A percentile compares a stretch with the other conserved stretches of the same genome.
phyloP scores from a whole-genome alignment of 768 basidiomycete genomes.

The Royoungia palumana region DNA sequence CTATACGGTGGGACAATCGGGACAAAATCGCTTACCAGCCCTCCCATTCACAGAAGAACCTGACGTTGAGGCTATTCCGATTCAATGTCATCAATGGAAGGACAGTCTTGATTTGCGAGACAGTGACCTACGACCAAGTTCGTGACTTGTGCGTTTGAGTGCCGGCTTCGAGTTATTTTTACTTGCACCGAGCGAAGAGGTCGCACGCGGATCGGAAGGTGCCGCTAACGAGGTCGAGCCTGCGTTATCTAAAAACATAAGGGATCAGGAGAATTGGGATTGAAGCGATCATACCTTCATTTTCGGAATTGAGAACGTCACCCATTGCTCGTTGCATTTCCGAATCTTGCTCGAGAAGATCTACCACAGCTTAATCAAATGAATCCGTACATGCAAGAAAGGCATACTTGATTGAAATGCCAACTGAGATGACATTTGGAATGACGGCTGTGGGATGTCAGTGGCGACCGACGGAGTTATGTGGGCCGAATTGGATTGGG shows the following conservation, averaged over 20 bases:
- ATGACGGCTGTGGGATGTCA: slow-evolving; percentile 50
- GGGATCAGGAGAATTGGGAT: neutral
- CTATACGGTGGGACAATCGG: neutral
- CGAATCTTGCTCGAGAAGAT: slow-evolving; percentile 66
- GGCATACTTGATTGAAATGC: slow-evolving; percentile 55
- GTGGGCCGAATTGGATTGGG: slow-evolving; percentile 39
- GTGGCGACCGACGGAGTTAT: slow-evolving; percentile 47
- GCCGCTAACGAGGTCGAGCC: slow-evolving; percentile 12
- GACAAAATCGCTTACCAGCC: slow-evolving; percentile 23
- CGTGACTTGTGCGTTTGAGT: slow-evolving; percentile 10
- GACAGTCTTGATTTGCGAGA: neutral
- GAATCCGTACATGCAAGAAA: neutral
- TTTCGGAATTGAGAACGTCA: slow-evolving; percentile 52
- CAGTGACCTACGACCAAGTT: slow-evolving; percentile 17
- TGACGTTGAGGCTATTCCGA: slow-evolving; percentile 28
- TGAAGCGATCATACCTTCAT: slow-evolving; percentile 25
- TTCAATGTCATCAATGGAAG: neutral
- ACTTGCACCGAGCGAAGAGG: slow-evolving; percentile 11
- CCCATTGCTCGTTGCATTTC: slow-evolving; percentile 68
- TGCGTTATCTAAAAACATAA: slow-evolving; percentile 1
- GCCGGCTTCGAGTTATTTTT: slow-evolving; percentile 1
- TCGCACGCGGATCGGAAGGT: slow-evolving; percentile 11
- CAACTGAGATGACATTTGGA: slow-evolving; percentile 53
- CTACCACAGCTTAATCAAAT: slow-evolving; percentile 32
- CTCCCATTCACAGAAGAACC: slow-evolving; percentile 20